Percentiles rank a stretch among this genome's conserved stretches.
Conservation (phyloP, 2,329 filamentous ascomycete genomes). For the Pseudogymnoascus sp. region DNA sequence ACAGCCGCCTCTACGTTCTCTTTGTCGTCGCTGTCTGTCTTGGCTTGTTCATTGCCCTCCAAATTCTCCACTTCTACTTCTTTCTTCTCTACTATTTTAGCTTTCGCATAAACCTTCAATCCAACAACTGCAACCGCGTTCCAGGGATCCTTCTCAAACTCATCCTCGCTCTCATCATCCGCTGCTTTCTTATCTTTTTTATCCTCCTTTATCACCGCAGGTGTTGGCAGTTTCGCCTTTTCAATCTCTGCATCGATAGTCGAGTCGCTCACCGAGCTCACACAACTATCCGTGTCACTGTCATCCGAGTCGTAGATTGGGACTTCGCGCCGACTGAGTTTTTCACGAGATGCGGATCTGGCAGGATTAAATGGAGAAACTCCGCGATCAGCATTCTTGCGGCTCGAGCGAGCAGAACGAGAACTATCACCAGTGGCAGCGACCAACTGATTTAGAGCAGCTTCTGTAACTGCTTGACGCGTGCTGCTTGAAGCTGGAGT, state of each 20-base stretch:
- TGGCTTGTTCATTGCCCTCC: slow-evolving; percentile 17
- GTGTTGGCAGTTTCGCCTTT: not conserved
- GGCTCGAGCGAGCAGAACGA: not conserved
- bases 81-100: slow-evolving; percentile 24
- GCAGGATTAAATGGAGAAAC: not conserved
- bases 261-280: slow-evolving; percentile 3
- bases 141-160: slow-evolving; percentile 50
- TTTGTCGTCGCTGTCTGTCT: slow-evolving; percentile 19
- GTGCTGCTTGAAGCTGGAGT: not conserved
- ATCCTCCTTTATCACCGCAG: not conserved
- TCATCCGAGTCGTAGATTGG: not conserved
- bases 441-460: not conserved
- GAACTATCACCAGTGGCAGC: not conserved
- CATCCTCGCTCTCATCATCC: slow-evolving; percentile 41
- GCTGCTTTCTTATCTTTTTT: slow-evolving; percentile 3
- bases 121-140: slow-evolving; percentile 56
- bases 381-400: not conserved
- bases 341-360: not conserved
- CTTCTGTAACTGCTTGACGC: not conserved
- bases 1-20: slow-evolving; percentile 14
- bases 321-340: not conserved
- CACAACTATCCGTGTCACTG: slow-evolving; percentile 2
- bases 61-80: slow-evolving; percentile 14
- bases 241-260: slow-evolving; percentile 6
- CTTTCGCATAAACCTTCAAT: slow-evolving; percentile 51